Evolutionary conservation across 306 rosid species (phyloP).

Genomic region (Cicer yamashitae): DNA sequence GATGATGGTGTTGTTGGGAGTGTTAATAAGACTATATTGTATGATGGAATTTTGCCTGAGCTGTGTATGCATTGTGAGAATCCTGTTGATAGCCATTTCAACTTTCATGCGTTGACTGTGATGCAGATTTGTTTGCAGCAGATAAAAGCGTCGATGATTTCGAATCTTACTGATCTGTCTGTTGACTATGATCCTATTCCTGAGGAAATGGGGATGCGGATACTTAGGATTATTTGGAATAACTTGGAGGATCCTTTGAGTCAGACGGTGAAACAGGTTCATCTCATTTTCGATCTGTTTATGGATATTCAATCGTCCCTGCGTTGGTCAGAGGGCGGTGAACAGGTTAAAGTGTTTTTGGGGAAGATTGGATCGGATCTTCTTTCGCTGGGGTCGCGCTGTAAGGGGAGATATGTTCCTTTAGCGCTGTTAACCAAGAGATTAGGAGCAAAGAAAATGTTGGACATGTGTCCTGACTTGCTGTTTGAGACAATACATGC

Average conservation of each 20-base stretch:
- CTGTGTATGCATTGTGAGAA: conserved; percentile 86
- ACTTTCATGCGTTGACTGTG: conserved; percentile 89
- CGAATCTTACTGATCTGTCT: conserved; percentile 56
- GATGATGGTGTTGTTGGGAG: conserved; percentile 13
- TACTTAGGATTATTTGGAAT: conserved; percentile 85
- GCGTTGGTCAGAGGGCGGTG: conserved; percentile 72
- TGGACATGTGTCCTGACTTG: conserved; percentile 68
- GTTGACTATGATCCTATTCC: conserved; percentile 71
- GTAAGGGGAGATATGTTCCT: conserved; percentile 96
- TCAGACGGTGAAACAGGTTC: conserved; percentile 97
- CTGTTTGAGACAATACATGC: conserved; percentile 71
- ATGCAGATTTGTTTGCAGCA: conserved; percentile 98
- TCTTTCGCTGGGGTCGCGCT: conserved; percentile 81
- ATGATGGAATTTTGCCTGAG: conserved; percentile 94
- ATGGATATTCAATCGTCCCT: conserved; percentile 87
- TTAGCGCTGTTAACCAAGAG: conserved; percentile 87
- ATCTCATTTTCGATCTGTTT: conserved; percentile 86
- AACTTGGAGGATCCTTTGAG: conserved; percentile 95
- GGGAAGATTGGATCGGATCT: conserved; percentile 75
- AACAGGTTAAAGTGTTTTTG: conserved; percentile 64
- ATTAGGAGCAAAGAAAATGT: conserved; percentile 79
- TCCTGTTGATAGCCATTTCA: conserved; percentile 89
- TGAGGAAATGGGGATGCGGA: conserved; percentile 79
- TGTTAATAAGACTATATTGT: conserved; percentile 69
- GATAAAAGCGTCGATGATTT: conserved; percentile 68